Percentiles rank a stretch among this genome's conserved stretches.
These are phyloP conservation scores for Gentiana dahurica DNA, from an alignment of 257 asterid species.

Conservation along the genomic window DNA sequence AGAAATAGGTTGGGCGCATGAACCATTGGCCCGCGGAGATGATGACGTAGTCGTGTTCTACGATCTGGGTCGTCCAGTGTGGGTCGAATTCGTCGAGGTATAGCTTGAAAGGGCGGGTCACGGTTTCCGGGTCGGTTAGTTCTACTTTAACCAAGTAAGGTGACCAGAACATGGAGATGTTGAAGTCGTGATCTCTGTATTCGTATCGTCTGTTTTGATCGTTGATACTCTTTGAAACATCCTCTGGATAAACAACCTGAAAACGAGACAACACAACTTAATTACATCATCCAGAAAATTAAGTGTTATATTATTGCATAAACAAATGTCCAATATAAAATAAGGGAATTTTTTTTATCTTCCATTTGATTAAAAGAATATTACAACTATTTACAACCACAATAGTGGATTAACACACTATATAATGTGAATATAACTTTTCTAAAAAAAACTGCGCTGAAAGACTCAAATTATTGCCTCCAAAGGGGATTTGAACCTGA, in stretches of 20 bases:
- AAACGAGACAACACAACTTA: neutral
- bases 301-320: too few relatives aligned
- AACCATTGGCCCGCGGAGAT: conserved; percentile 97
- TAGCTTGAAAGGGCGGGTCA: conserved; percentile 44
- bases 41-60: conserved; percentile 44
- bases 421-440: too few relatives aligned
- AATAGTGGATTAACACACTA: too few relatives aligned
- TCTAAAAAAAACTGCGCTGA: too few relatives aligned
- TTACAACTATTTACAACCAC: too few relatives aligned
- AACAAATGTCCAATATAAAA: too few relatives aligned
- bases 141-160: conserved; percentile 53
- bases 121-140: conserved; percentile 34
- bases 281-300: too few relatives aligned
- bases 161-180: conserved; percentile 74
- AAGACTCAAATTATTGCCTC: too few relatives aligned
- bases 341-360: too few relatives aligned
- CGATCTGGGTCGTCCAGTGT: conserved; percentile 39
- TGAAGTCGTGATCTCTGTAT: conserved; percentile 54
- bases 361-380: too few relatives aligned
- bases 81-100: conserved; percentile 68
- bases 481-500: too few relatives aligned
- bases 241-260: conserved; percentile 53
- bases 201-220: conserved; percentile 52
- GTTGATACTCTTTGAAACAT: conserved; percentile 30
- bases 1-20: conserved; percentile 71